These are phyloP conservation scores for Pyrus bretschneideri DNA, from an alignment of 306 rosid species.

Conservation along the genomic window DNA sequence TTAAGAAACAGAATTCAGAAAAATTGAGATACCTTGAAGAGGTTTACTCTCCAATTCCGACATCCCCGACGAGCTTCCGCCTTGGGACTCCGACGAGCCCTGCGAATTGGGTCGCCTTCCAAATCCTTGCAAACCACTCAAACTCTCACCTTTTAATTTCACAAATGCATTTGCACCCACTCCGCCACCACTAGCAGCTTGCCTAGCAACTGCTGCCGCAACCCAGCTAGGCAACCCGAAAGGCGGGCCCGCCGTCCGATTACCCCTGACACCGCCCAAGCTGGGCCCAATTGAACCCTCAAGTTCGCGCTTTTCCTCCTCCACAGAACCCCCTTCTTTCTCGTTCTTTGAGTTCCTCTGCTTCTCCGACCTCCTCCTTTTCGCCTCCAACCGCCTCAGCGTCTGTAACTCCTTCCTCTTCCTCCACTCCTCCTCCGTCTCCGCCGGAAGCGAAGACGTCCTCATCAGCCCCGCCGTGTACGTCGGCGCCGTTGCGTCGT, in stretches of 20 bases:
- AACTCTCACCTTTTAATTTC: slow-evolving; percentile 32
- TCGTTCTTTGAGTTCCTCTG: slow-evolving; percentile 46
- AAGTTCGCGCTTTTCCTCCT: slow-evolving; percentile 17
- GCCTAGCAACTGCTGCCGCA: slow-evolving; percentile 27
- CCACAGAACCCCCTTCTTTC: slow-evolving; percentile 33
- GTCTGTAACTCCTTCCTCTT: slow-evolving; percentile 92
- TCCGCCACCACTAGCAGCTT: slow-evolving; percentile 36
- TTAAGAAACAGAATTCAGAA: neutral
- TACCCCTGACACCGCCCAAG: slow-evolving; percentile 9
- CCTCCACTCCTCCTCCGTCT: slow-evolving; percentile 94
- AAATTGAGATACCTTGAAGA: slow-evolving; percentile 42
- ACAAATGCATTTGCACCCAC: slow-evolving; percentile 15
- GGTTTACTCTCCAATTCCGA: slow-evolving; percentile 78
- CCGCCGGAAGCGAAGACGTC: slow-evolving; percentile 75
- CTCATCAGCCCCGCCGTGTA: slow-evolving; percentile 40
- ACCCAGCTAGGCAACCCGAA: slow-evolving; percentile 37
- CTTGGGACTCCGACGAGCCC: slow-evolving; percentile 67
- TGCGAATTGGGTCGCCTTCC: slow-evolving; percentile 45
- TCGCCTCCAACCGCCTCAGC: slow-evolving; percentile 79
- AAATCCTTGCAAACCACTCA: slow-evolving; percentile 34
- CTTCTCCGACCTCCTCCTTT: slow-evolving; percentile 81
- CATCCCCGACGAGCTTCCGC: slow-evolving; percentile 75
- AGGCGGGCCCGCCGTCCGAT: slow-evolving; percentile 16
- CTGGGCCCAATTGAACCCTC: slow-evolving; percentile 28
- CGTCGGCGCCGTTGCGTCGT: slow-evolving; percentile 17